Percentiles rank a stretch among this genome's conserved stretches.
Conservation (phyloP, 2,329 filamentous ascomycete species). For the Colletotrichum euphorbiae region DNA sequence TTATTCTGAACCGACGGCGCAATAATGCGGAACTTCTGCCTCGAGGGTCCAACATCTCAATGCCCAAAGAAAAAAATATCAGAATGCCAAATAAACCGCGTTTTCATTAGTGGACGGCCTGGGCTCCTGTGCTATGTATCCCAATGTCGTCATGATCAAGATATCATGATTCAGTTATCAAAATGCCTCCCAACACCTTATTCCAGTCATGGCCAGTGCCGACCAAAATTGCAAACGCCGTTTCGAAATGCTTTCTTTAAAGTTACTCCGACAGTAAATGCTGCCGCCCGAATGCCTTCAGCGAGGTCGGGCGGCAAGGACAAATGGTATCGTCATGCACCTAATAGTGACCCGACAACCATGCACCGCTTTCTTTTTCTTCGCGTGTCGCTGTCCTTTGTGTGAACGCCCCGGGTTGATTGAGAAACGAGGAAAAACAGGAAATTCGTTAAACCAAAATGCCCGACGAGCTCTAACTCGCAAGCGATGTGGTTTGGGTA, state of each 20-base stretch:
- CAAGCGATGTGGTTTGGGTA: conserved; percentile 37
- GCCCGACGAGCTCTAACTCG: conserved; percentile 22
- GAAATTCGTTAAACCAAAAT: not conserved
- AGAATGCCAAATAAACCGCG: not conserved
- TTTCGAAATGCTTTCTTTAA: conserved; percentile 10
- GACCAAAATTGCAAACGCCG: conserved; percentile 12
- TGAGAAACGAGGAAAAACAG: not conserved
- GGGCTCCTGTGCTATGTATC: conserved; percentile 9
- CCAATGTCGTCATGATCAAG: conserved; percentile 19
- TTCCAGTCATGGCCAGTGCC: conserved; percentile 16
- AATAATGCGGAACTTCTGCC: no score
- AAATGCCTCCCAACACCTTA: conserved; percentile 1
- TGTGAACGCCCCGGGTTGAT: not conserved
- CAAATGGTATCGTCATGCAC: conserved; percentile 26
- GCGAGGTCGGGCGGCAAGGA: not conserved
- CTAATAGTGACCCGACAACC: conserved; percentile 30
- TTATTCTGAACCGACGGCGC: no score
- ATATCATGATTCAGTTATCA: conserved; percentile 10
- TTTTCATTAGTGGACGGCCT: conserved; percentile 2
- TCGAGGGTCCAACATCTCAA: no score
- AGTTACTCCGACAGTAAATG: not conserved
- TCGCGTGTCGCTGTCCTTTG: not conserved
- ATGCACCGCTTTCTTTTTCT: conserved; percentile 1
- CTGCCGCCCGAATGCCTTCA: conserved; percentile 14
- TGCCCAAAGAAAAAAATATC: no score